Evolutionary conservation across 306 rosid species (phyloP).

Genomic region (Albizia julibrissin): DNA sequence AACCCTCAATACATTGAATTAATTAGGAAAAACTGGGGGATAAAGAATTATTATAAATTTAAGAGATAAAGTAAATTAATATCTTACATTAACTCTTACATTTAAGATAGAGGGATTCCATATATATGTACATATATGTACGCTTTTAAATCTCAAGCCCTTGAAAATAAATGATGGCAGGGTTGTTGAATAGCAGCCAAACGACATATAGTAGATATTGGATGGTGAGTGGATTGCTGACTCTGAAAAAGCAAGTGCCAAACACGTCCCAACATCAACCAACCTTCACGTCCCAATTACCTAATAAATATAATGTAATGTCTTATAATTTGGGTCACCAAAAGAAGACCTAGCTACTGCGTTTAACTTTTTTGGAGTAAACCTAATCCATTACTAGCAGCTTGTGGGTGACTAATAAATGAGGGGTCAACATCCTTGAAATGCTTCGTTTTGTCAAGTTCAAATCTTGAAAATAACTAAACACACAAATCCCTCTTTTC

Average conservation of each 20-base stretch:
- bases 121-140: no score
- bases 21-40: neutral
- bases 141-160: no score
- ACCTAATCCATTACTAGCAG: slow-evolving; percentile 16
- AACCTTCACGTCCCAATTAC: neutral
- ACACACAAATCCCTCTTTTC: no score
- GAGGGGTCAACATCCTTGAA: neutral
- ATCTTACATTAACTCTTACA: no score
- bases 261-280: neutral
- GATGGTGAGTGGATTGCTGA: slow-evolving; percentile 10
- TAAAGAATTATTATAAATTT: no score
- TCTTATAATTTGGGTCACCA: neutral
- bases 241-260: slow-evolving; percentile 19
- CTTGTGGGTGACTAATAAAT: neutral
- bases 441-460: neutral
- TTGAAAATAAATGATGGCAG: neutral
- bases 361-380: neutral
- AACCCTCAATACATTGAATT: no score
- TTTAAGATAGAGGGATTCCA: no score
- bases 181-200: neutral
- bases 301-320: neutral
- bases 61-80: no score
- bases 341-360: slow-evolving; percentile 10
- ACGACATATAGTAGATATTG: neutral
- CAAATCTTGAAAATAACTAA: neutral